Conservation (phyloP, 2,329 filamentous ascomycete species). For the Chalara sp. region DNA sequence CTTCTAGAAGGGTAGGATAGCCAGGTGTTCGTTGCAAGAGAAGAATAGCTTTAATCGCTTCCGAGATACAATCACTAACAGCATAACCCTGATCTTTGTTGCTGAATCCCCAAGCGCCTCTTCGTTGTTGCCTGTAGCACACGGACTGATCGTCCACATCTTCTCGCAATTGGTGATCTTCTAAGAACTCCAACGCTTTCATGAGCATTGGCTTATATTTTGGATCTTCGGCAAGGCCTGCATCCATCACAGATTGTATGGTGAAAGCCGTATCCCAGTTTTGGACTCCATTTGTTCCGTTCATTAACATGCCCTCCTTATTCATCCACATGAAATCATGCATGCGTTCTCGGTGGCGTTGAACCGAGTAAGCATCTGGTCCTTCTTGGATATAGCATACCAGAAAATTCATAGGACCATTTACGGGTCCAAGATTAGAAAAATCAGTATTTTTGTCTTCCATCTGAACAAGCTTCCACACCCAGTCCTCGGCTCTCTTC, state of each 20-base stretch:
- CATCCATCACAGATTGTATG: constrained; percentile 75
- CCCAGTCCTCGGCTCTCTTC: constrained; percentile 70
- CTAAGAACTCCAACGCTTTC: constrained; percentile 78
- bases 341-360: constrained; percentile 71
- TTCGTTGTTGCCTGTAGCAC: constrained; percentile 85
- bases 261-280: constrained; percentile 92
- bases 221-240: constrained; percentile 68
- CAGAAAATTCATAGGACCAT: constrained; percentile 83
- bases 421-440: constrained; percentile 81
- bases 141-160: constrained; percentile 69
- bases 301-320: constrained; percentile 84
- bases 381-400: constrained; percentile 81
- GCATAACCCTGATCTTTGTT: constrained; percentile 89
- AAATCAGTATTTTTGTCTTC: constrained; percentile 93
- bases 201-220: constrained; percentile 78
- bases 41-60: constrained; percentile 81
- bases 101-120: constrained; percentile 95
- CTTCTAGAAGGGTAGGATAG: constrained; percentile 68
- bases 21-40: constrained; percentile 72
- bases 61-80: constrained; percentile 89
- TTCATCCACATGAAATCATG: constrained; percentile 91
- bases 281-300: constrained; percentile 97
- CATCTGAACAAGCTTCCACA: constrained; percentile 76
- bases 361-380: constrained; percentile 62
- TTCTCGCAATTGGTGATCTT: constrained; percentile 84